A percentile compares a stretch with the other conserved stretches of the same genome.
Conservation (phyloP, 108 stramenopile species). For the Cyclotella sp. region DNA sequence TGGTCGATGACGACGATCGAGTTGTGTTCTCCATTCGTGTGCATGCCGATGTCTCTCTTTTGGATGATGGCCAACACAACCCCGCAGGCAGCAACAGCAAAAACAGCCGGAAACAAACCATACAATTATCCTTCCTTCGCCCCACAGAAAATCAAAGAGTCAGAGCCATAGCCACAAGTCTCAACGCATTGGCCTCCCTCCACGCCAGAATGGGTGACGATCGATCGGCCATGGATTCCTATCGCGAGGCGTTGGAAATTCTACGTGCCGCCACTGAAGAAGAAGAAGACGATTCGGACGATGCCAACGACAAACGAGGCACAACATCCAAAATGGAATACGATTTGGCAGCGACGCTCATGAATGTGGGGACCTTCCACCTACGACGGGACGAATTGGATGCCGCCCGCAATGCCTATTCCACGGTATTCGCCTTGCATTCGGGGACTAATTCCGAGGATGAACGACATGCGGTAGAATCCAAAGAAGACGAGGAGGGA, state of each 20-base stretch:
- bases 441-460: background rate
- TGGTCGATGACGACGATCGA: background rate
- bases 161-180: slow-evolving; percentile 31
- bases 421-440: slow-evolving; percentile 35
- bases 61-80: background rate
- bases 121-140: slow-evolving; percentile 2
- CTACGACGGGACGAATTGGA: slow-evolving; percentile 45
- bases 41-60: too few species aligned
- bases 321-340: slow-evolving; percentile 7
- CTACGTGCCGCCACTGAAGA: slow-evolving; percentile 56
- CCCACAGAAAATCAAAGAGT: slow-evolving; percentile 45
- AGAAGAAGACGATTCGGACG: slow-evolving; percentile 20
- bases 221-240: slow-evolving; percentile 41
- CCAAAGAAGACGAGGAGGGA: too few species aligned
- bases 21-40: too few species aligned
- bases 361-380: slow-evolving; percentile 42
- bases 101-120: background rate
- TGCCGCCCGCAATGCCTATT: slow-evolving; percentile 34
- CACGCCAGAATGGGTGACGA: slow-evolving; percentile 33
- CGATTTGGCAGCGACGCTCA: slow-evolving; percentile 27
- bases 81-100: background rate
- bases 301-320: slow-evolving; percentile 13
- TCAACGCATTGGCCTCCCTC: slow-evolving; percentile 32
- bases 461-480: background rate
- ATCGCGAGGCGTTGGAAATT: slow-evolving; percentile 44